phyloP scores from a whole-genome alignment of 331 rosid species.

The Spiraea crenata region DNA sequence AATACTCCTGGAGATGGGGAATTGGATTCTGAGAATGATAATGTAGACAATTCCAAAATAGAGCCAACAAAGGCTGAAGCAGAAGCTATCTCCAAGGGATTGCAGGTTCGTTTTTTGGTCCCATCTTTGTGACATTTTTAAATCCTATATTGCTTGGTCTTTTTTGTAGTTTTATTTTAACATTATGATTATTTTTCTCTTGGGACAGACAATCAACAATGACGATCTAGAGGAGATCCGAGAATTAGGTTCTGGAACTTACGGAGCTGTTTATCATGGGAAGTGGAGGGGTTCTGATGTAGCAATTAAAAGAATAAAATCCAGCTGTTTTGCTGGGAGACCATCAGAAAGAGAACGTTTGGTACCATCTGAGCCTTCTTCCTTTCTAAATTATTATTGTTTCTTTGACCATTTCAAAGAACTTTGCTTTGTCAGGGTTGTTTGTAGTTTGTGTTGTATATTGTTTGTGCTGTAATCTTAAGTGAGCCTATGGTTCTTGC shows the following conservation, averaged over 20 bases:
- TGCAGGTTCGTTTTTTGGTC: conserved; percentile 63
- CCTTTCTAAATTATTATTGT: conserved; percentile 2
- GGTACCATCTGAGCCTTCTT: conserved; percentile 51
- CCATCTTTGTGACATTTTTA: conserved; percentile 20
- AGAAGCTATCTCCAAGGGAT: conserved; percentile 90
- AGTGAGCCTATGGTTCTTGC: background rate
- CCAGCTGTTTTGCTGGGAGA: conserved; percentile 96
- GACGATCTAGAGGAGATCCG: conserved; percentile 98
- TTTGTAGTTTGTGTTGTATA: background rate
- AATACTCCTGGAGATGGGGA: conserved; percentile 64
- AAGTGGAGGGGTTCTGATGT: conserved; percentile 99
- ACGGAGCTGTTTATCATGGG: conserved; percentile 96
- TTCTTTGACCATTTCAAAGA: background rate
- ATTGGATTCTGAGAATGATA: conserved; percentile 64
- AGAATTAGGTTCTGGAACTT: conserved; percentile 96
- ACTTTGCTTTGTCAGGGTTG: background rate
- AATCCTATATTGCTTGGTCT: conserved; percentile 12
- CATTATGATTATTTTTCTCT: conserved; percentile 16
- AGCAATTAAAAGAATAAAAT: conserved; percentile 93
- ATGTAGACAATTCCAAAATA: conserved; percentile 54
- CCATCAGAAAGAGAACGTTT: conserved; percentile 95
- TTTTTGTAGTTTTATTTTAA: conserved; percentile 23
- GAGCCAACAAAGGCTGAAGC: conserved; percentile 97
- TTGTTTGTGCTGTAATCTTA: conserved; percentile 3
- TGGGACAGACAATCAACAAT: conserved; percentile 75